These are phyloP conservation scores for Fusarium sp. DNA, from an alignment of 2,329 filamentous ascomycete species.

Conservation along the genomic window DNA sequence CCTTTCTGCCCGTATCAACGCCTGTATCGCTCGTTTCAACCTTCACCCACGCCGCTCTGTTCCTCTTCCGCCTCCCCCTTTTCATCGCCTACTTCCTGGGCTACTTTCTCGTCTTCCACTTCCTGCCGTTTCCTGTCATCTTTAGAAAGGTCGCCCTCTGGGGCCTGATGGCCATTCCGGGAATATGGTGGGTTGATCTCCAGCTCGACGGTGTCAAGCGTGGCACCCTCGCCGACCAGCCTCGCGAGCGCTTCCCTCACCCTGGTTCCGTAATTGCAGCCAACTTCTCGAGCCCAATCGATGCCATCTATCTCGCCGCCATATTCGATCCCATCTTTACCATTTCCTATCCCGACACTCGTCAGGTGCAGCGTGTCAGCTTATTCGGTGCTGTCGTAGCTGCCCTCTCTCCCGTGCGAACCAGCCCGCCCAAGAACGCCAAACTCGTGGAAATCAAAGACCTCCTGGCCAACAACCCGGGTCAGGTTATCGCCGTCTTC, in stretches of 20 bases:
- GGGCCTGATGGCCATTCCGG: conserved; percentile 86
- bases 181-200: conserved; percentile 98
- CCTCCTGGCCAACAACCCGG: conserved; percentile 75
- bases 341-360: conserved; percentile 78
- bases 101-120: conserved; percentile 86
- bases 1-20: conserved; percentile 86
- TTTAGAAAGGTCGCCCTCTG: conserved; percentile 87
- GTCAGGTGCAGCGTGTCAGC: conserved; percentile 79
- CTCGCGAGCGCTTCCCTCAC: conserved; percentile 78
- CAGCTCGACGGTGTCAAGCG: conserved; percentile 96
- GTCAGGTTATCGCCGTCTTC: conserved; percentile 84
- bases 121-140: conserved; percentile 73
- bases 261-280: conserved; percentile 86
- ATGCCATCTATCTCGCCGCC: conserved; percentile 91
- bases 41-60: conserved; percentile 76
- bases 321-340: conserved; percentile 98
- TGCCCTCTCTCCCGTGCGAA: conserved; percentile 72
- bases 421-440: conserved; percentile 57
- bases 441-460: conserved; percentile 69
- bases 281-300: conserved; percentile 91
- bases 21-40: conserved; percentile 71
- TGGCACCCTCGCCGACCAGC: conserved; percentile 83
- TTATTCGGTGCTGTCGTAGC: conserved; percentile 79
- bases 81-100: conserved; percentile 73
- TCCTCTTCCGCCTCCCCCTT: conserved; percentile 82